Base-by-base conservation (phyloP, 75 land plant species). In the Sequoiadendron giganteum region DNA sequence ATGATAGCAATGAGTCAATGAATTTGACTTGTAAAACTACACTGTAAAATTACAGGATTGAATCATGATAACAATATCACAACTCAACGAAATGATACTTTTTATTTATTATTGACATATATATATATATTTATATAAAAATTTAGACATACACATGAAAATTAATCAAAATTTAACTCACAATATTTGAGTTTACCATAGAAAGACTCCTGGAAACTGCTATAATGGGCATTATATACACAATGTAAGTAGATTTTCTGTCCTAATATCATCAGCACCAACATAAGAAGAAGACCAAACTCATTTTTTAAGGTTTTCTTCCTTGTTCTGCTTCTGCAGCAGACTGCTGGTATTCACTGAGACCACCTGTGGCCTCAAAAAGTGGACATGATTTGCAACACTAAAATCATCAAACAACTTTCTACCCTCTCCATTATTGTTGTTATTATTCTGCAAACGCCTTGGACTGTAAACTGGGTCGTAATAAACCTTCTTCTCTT, bases 401-500 rank as follows among this genome's bases (percentile, higher is more conserved):
- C 80, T 77, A 18, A 77, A 77, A 38, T 77, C 80, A 34, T 77
- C 80, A 77, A 77, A 77, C 39, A 77, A 77, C 40, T 76, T 76
- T 16, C 38, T 13, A 14, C 38, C 32, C 18, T 34, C 42, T 0
- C 34, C 21, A 34, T 16, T 15, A 11, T 77, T 77, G 6, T 16
- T 38, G 21, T 38, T 77, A 16, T 28, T 32, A 75, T 32, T 32
- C 34, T 32, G 32, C 10, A 8, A 28, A 8, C 34, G 28, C 42
- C 49, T 8, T 48, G 39, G 40, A 15, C 79, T 11, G 16, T 76
- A 76, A 76, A 10, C 16, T 14, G 80, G 80, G 19, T 77, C 80
- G 3, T 77, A 77, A 77, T 11, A 77, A 5, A 16, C 80, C 34
- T 77, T 34, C 16, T 77, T 18, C 15, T 13, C 5, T 36, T 21